Base-by-base conservation (phyloP, 495 filamentous ascomycete genomes). In the Collariella sp. region DNA sequence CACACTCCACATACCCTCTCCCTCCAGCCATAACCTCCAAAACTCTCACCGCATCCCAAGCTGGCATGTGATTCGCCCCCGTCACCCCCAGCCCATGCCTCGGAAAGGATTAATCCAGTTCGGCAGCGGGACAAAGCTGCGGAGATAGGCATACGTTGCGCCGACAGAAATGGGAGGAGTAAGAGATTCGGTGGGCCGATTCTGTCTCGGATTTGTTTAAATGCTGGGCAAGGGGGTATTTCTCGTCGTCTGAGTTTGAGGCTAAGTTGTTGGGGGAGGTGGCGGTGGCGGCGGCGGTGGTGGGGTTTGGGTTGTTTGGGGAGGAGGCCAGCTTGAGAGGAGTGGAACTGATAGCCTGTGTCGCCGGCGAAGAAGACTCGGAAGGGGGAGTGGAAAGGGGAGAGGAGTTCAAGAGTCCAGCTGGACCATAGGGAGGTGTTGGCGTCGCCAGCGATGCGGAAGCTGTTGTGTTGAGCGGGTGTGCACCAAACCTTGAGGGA, bases 361-460 rank as follows among this genome's bases (percentile, higher is more conserved):
- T 69, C 66, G 2, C 66, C 66, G 3, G 63, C 66, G 18, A 65
- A 67, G 51, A 62, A 69, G 11, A 65, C 46, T 19, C 57, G 52
- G 31, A 51, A 61, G 7, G 56, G 52, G 22, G 43, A 9, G 2
- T 26, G 13, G 7, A 15, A 4, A 2, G 2, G 46, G 45, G 5
- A 2, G 15, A 33, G 57, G 29, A 62, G 50, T 23, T 71, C 63
- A 7, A 82, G 48, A n/a, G 70, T 65, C 78, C 78, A 82, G 40
- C 76, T 75, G 19, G 72, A 73, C 79, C 79, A 82, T 7, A 82
- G 69, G 1, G 74, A 70, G 5, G 54, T 50, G 39, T 59, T 57
- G 5, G 65, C 57, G 18, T 71, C 67, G 43, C 41, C 56, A 0
- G 62, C 55, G 1, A 45, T 36, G 31, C 77, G 61, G 1, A 69